phyloP scores from a whole-genome alignment of 495 filamentous ascomycete species.

The Daldinia loculata region DNA sequence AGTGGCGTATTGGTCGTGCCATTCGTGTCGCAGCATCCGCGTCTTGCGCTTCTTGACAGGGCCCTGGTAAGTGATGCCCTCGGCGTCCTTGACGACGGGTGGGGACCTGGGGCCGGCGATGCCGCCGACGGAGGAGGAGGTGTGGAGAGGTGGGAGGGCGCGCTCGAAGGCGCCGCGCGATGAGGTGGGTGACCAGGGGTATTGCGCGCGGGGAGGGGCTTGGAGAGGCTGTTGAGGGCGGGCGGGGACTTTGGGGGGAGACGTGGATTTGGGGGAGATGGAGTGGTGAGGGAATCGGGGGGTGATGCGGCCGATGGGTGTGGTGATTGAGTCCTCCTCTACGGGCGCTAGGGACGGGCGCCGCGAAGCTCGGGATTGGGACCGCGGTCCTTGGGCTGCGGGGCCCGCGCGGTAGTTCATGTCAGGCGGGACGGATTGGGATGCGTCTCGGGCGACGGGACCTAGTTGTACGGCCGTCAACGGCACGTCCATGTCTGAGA shows the following conservation, averaged over 20 bases:
- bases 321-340: slow-evolving; percentile 56
- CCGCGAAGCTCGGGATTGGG: slow-evolving; percentile 65
- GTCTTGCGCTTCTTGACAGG: slow-evolving; percentile 97
- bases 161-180: slow-evolving; percentile 52
- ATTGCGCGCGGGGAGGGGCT: slow-evolving; percentile 57
- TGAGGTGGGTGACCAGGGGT: slow-evolving; percentile 53
- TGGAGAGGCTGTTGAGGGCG: slow-evolving; percentile 48
- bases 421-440: slow-evolving; percentile 91
- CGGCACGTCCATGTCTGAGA: slow-evolving; percentile 91
- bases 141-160: slow-evolving; percentile 34
- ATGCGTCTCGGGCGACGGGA: slow-evolving; percentile 73
- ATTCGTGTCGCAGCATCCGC: slow-evolving; percentile 88
- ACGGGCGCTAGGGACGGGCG: slow-evolving; percentile 67
- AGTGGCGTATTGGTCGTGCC: slow-evolving; percentile 89
- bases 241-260: slow-evolving; percentile 35
- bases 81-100: slow-evolving; percentile 58
- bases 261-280: slow-evolving; percentile 46
- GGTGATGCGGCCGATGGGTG: slow-evolving; percentile 46
- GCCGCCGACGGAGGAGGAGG: slow-evolving; percentile 40
- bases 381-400: slow-evolving; percentile 45
- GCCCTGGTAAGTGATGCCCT: slow-evolving; percentile 72
- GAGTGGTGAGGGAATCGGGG: slow-evolving; percentile 36
- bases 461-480: slow-evolving; percentile 75
- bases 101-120: slow-evolving; percentile 57
- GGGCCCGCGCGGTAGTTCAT: slow-evolving; percentile 73